Base-by-base conservation (phyloP, 192 early-diverging fungal genomes). In the Coemansia sp. region DNA sequence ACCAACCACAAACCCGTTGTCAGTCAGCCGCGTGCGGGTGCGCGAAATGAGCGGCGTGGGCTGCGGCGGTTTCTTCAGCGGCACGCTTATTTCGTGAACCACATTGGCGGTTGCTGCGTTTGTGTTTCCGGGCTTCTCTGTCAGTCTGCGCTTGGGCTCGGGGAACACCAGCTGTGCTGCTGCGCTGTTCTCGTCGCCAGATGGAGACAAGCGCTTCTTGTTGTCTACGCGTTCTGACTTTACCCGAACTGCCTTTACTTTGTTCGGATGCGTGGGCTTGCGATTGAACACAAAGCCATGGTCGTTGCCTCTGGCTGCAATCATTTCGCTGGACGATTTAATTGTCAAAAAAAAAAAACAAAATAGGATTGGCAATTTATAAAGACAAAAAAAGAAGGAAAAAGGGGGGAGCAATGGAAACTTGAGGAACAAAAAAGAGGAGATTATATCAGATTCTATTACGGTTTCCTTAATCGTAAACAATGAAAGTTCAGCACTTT, bases 221-320 rank as follows among this genome's bases (percentile, higher is more conserved):
- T 46, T 54, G 59, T n/a, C 37, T 16, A 11, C 40, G 14, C n/a
- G 19, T 56, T 58, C 56, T 38, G 56, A 40, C 22, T 53, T 53
- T 8, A 11, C 22, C 22, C 50, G 50, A 6, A 25, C 50, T 11
- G 50, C 56, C 56, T 40, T 58, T 37, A 58, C 16, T 17, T 58
- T 58, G 37, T 58, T n/a, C 4, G 16, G 56, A 5, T 25, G 6
- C 1, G 39, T 37, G 56, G 56, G 64, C 32, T 66, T 72, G 20
- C 81, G 75, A 7, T 57, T 70, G 40, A 83, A 83, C 54, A 78
- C 59, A 75, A 83, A 83, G 1, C 81, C 81, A 39, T 83, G 55
- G 70, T 83, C 81, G 60, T 78, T 78, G 43, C 70, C 81, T 38
- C 60, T 58, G 57, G 72, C 62, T 17, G 43, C 61, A 55, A 56